Conservation (phyloP, 2,329 filamentous ascomycete genomes). For the Camptophora hylomeconis region DNA sequence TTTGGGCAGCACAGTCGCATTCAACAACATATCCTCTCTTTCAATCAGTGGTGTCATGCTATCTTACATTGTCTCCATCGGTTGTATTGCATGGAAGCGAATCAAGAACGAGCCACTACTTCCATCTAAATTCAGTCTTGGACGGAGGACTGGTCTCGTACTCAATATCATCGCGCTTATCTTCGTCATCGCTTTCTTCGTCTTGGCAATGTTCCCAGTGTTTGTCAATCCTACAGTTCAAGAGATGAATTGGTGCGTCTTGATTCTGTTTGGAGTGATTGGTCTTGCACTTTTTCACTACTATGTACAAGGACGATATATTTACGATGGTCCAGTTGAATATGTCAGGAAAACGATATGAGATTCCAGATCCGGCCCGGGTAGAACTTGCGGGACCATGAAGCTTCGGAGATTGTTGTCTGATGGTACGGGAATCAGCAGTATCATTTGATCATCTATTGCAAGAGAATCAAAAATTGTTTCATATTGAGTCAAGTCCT, state of each 20-base stretch:
- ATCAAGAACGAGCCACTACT: conserved; percentile 23
- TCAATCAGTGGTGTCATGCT: conserved; percentile 25
- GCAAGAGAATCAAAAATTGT: no score
- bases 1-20: conserved; percentile 24
- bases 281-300: conserved; percentile 19
- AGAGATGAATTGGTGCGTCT: conserved; percentile 20
- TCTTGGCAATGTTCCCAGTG: conserved; percentile 20
- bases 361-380: no score
- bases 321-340: conserved; percentile 23
- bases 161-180: conserved; percentile 25
- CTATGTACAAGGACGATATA: conserved; percentile 15
- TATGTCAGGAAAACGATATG: no score
- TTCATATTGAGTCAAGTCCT: no score
- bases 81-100: conserved; percentile 24
- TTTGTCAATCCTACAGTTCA: conserved; percentile 10
- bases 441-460: no score
- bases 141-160: conserved; percentile 22
- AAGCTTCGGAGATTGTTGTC: no score
- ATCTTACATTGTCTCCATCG: conserved; percentile 27
- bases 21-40: conserved; percentile 30
- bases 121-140: conserved; percentile 25
- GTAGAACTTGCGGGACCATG: no score
- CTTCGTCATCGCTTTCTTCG: conserved; percentile 17
- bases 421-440: no score
- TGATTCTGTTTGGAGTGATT: conserved; percentile 19